Evolutionary conservation across 352 stramenopile species (phyloP).

Genomic region (Sclerospora graminicola): DNA sequence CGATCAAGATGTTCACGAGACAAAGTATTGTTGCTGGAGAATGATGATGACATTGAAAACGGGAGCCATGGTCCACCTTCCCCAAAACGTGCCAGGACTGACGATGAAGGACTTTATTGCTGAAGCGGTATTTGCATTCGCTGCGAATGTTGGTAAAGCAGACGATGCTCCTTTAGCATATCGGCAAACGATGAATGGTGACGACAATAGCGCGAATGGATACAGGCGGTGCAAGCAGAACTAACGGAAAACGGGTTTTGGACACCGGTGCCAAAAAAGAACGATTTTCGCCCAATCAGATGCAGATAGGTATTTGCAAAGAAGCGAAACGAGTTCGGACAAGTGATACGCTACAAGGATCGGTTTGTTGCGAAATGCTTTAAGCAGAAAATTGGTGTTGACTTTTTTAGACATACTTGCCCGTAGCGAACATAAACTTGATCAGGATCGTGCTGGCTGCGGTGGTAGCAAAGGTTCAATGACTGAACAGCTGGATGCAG

Average conservation of each 20-base stretch:
- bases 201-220: neutral
- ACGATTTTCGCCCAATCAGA: neutral
- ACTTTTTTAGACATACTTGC: slow-evolving; percentile 6
- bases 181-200: slow-evolving; percentile 1
- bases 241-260: slow-evolving; percentile 2
- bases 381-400: slow-evolving; percentile 1
- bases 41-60: slow-evolving; percentile 1
- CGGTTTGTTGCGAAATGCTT: neutral
- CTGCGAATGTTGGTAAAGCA: slow-evolving; percentile 1
- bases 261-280: neutral
- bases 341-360: neutral
- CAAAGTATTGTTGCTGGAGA: neutral
- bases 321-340: slow-evolving; percentile 2
- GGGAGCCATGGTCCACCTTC: slow-evolving; percentile 2
- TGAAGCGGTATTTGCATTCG: slow-evolving; percentile 5
- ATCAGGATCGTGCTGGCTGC: slow-evolving; percentile 2
- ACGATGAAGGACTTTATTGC: slow-evolving; percentile 5
- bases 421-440: slow-evolving; percentile 6
- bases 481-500: slow-evolving; percentile 3
- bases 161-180: neutral
- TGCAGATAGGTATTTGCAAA: slow-evolving; percentile 2
- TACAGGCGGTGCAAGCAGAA: slow-evolving; percentile 4
- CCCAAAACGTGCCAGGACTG: slow-evolving; percentile 4
- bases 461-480: neutral
- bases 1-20: neutral